Evolutionary conservation across 164 flowering plant genomes (phyloP), one percentile per base, ranked within the genome.

Genomic region (Liquidambar formosana): DNA sequence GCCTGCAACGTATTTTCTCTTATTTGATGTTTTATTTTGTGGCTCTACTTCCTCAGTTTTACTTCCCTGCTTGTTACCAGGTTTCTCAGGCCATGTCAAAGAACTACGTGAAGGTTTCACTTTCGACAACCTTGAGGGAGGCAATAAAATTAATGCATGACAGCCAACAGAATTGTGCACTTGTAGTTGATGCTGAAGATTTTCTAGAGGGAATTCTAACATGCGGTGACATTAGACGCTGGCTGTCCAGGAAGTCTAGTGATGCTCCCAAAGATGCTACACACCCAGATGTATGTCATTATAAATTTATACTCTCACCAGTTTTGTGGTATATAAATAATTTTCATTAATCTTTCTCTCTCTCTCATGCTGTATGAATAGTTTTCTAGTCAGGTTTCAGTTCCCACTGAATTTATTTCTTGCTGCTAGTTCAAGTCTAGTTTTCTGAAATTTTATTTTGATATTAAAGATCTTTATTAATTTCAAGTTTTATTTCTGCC

Each of bases 191-290:
- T 69, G 75, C 76, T 63, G 97, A 90, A 52, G 93, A 77, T 75
- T 88, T 81, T 71, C 83, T 95, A 43, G 97, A 90, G 66, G 99
- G 99, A 65, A 90, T 93, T 70, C 74, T 91, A 44, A 93, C 99
- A 23, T 70, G 75, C 68, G 96, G 98, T 56, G 99, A 95, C 74
- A 79, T 91, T 49, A 83, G 78, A 72, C 86, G 97, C 25, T 79
- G 44, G 61, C 66, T 80, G 25, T 75, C 82, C 68, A 89, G 75
- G 69, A 81, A 68, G 33, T 72, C 85, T 57, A 75, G 54, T 54
- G 85, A 80, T 71, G 60, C 76, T 73, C n/a, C 86, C 13, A 74
- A 57, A 71, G 88, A 84, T 70, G 65, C 84, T 22, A 57, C 83
- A 26, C 62, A 53, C 71, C 61, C 75, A 33, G 90, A 89, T 86